These are phyloP conservation scores for Cytidiella melzeri DNA, from an alignment of 768 basidiomycete genomes.

Conservation along the genomic window DNA sequence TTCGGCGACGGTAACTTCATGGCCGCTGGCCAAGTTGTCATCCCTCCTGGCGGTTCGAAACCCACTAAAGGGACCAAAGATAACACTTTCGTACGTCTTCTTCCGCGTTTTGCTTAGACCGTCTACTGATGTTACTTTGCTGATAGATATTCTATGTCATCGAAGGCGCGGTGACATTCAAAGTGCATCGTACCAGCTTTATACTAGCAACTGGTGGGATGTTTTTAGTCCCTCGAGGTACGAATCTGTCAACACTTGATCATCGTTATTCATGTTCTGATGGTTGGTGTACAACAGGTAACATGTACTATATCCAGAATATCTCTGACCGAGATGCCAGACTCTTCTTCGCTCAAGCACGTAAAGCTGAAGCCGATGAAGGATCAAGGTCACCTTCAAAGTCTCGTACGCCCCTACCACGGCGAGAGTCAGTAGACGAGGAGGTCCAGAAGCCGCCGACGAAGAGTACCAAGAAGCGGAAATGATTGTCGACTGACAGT, in stretches of 20 bases:
- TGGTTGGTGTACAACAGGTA: constrained; percentile 44
- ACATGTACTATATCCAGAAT: constrained; percentile 88
- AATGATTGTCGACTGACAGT: background rate
- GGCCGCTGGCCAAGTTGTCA: constrained; percentile 81
- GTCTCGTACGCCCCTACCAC: background rate
- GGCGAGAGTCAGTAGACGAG: background rate
- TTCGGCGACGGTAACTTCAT: constrained; percentile 90
- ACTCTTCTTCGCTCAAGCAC: constrained; percentile 90
- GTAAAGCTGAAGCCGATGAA: constrained; percentile 31
- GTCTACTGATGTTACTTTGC: background rate
- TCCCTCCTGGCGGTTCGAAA: constrained; percentile 77
- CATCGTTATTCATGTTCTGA: background rate
- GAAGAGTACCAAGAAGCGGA: background rate
- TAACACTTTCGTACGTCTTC: constrained; percentile 75
- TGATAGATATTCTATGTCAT: constrained; percentile 73
- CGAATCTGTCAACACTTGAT: background rate
- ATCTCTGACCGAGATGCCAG: constrained; percentile 72
- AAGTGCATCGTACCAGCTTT: constrained; percentile 73
- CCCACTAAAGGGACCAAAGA: constrained; percentile 87
- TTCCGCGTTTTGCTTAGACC: background rate
- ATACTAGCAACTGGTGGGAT: constrained; percentile 77
- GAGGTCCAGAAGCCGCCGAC: background rate
- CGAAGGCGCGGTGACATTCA: constrained; percentile 84
- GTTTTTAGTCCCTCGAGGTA: constrained; percentile 89
- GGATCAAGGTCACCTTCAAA: background rate